Evolutionary conservation across 23 red algal genomes (phyloP).

Genomic region (Chondrus crispus): DNA sequence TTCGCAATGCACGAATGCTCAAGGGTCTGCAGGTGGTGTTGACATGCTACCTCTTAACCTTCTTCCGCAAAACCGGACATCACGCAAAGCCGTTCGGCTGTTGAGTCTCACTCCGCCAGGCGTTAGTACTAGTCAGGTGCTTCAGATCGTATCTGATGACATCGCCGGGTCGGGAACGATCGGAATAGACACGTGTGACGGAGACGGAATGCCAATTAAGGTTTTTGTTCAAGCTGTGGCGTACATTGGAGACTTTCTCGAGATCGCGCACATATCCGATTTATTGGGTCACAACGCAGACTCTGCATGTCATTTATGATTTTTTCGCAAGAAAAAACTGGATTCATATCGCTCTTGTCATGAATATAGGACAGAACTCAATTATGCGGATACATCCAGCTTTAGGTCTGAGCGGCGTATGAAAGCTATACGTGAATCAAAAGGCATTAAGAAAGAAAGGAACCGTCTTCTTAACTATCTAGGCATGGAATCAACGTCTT

Average conservation of each 20-base stretch:
- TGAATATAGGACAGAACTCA: too few species aligned
- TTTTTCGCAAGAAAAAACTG: background rate
- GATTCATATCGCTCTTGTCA: too few species aligned
- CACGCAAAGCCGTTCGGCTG: background rate
- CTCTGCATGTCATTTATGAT: background rate
- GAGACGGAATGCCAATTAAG: background rate
- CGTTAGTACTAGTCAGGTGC: background rate
- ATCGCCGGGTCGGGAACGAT: background rate
- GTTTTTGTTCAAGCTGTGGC: background rate
- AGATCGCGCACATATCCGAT: background rate
- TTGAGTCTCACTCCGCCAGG: background rate
- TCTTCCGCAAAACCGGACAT: background rate
- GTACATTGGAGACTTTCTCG: background rate
- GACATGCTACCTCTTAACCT: background rate
- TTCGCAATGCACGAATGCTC: too few species aligned
- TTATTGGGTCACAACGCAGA: background rate
- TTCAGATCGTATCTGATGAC: background rate
- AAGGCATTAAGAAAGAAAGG: background rate
- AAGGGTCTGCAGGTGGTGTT: too few species aligned
- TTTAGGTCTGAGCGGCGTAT: too few species aligned
- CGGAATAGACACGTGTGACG: background rate
- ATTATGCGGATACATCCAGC: too few species aligned
- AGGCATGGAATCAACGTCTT: too few species aligned
- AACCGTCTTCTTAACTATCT: too few species aligned
- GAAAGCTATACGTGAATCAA: background rate